Conservation (phyloP, 1,139 yeast species). For the Taiozyma onychis region DNA sequence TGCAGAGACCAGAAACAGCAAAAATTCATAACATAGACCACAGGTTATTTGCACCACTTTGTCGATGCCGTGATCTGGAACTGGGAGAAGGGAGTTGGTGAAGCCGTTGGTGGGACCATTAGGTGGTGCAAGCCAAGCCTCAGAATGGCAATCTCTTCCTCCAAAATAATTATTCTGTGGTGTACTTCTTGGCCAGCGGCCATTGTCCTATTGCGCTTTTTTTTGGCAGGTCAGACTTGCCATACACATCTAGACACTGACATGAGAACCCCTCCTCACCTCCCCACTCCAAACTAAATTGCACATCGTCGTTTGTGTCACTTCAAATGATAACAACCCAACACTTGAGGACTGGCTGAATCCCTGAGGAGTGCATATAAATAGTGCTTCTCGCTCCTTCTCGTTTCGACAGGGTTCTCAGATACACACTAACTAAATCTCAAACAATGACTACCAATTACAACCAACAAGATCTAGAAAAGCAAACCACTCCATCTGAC, state of each 20-base stretch:
- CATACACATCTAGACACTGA: neutral
- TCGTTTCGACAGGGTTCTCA: too few species aligned
- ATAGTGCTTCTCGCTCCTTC: neutral
- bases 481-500: slow-evolving; percentile 7
- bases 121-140: neutral
- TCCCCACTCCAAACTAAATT: neutral
- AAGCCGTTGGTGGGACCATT: neutral
- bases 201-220: neutral
- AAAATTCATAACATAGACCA: too few species aligned
- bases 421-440: too few species aligned
- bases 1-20: neutral
- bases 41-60: neutral
- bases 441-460: neutral
- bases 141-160: neutral
- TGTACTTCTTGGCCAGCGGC: neutral
- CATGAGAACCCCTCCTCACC: neutral
- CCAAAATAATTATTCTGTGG: neutral
- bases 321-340: neutral
- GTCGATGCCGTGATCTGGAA: neutral
- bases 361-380: neutral
- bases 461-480: slow-evolving; percentile 8
- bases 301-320: neutral
- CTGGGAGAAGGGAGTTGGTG: neutral
- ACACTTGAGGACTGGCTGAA: neutral
- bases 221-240: neutral